phyloP scores from a whole-genome alignment of 805 yeast species.

The Saccharomyces mikatae region DNA sequence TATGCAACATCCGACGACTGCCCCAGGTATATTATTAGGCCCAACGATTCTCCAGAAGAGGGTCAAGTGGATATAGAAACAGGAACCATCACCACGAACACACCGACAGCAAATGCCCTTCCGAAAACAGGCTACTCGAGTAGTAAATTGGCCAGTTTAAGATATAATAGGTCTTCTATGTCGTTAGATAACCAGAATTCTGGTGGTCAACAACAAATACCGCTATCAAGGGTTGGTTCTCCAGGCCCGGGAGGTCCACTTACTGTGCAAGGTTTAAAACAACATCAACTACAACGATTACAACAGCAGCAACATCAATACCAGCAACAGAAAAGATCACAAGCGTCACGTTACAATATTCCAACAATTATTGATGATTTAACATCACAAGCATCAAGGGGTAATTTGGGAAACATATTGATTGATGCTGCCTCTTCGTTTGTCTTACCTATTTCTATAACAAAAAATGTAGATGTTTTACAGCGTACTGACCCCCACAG shows the following conservation, averaged over 20 bases:
- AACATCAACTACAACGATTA: conserved; percentile 17
- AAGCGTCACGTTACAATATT: conserved; percentile 14
- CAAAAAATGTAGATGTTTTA: conserved; percentile 28
- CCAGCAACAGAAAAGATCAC: conserved; percentile 12
- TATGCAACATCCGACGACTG: conserved; percentile 45
- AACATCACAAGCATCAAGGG: conserved; percentile 18
- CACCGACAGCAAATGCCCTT: conserved; percentile 15
- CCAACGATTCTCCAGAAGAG: conserved; percentile 34
- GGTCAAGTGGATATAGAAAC: conserved; percentile 28
- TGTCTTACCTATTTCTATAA: conserved; percentile 20
- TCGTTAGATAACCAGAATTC: background rate
- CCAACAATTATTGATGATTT: conserved; percentile 17
- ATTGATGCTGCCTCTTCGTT: conserved; percentile 25
- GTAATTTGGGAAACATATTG: conserved; percentile 17
- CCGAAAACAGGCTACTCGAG: conserved; percentile 18
- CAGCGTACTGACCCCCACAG: conserved; percentile 29
- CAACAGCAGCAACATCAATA: conserved; percentile 19
- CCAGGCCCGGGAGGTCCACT: conserved; percentile 2
- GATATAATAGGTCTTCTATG: conserved; percentile 7
- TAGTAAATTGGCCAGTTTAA: conserved; percentile 11
- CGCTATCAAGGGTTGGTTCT: conserved; percentile 3
- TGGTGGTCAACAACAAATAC: background rate
- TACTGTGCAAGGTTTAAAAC: conserved; percentile 20
- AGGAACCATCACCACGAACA: conserved; percentile 22
- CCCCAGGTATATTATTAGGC: conserved; percentile 38